Conservation (phyloP, 176 grass and related monocot species). For the Dactylis glomerata region DNA sequence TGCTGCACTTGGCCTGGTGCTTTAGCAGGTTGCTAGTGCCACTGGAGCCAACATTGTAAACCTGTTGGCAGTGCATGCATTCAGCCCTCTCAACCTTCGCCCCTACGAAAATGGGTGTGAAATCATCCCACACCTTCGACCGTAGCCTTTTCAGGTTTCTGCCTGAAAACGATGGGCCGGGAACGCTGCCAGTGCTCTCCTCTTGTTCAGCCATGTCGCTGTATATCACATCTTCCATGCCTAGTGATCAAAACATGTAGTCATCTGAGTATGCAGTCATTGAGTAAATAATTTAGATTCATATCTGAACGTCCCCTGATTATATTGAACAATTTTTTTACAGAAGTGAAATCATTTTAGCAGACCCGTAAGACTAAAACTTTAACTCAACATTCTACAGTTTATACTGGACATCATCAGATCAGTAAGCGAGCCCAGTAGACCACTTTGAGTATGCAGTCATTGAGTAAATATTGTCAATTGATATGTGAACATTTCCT, state of each 20-base stretch:
- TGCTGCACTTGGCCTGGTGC: slow-evolving; percentile 4
- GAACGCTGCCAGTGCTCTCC: slow-evolving; percentile 11
- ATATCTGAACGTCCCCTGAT: background rate
- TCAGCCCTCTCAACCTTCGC: slow-evolving; percentile 1
- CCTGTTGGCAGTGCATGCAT: slow-evolving; percentile 29
- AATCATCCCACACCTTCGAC: slow-evolving; percentile 32
- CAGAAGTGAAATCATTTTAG: background rate
- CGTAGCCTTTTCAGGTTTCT: slow-evolving; percentile 16
- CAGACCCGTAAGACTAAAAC: too few relatives aligned
- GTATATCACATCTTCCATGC: background rate
- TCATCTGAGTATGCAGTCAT: background rate
- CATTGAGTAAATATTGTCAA: background rate
- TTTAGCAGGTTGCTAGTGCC: slow-evolving; percentile 21
- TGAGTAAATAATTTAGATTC: background rate
- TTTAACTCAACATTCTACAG: too few relatives aligned
- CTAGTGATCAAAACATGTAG: background rate
- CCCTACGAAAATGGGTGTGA: slow-evolving; percentile 19
- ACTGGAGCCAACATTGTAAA: background rate
- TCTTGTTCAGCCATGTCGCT: background rate
- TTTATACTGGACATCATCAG: too few relatives aligned
- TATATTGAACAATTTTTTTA: background rate
- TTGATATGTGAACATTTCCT: background rate
- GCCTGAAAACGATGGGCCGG: background rate
- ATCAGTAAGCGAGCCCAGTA: too few relatives aligned
- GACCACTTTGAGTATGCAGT: background rate